Evolutionary conservation across 2,329 filamentous ascomycete genomes (phyloP).

Genomic region (Penicillium frequentans): DNA sequence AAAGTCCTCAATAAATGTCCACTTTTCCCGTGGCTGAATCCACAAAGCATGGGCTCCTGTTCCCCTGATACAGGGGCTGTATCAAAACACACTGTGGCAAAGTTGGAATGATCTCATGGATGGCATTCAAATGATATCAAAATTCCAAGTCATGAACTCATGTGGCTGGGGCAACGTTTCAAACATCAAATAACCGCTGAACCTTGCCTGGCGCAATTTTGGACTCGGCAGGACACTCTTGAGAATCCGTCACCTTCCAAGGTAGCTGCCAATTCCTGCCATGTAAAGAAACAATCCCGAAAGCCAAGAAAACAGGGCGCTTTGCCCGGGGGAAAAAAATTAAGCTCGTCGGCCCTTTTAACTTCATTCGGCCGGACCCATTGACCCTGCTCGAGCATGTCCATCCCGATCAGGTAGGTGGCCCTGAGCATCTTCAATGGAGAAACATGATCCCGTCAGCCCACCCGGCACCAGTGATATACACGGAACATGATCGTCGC

Average conservation of each 20-base stretch:
- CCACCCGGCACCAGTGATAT: constrained; percentile 9
- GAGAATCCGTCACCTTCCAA: background rate
- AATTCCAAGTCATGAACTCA: background rate
- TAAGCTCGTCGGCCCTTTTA: constrained; percentile 9
- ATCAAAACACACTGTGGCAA: constrained; percentile 10
- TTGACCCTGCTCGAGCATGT: background rate
- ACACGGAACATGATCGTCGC: constrained; percentile 19
- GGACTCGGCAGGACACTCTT: background rate
- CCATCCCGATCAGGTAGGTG: constrained; percentile 1
- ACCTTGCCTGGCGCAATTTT: background rate
- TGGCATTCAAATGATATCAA: background rate
- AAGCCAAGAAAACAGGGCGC: background rate
- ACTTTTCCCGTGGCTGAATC: constrained; percentile 2
- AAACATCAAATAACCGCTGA: background rate
- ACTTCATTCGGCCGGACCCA: background rate
- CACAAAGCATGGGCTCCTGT: background rate
- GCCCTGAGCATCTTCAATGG: background rate
- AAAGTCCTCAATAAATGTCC: constrained; percentile 2
- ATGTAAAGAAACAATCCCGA: background rate
- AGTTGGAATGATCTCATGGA: background rate
- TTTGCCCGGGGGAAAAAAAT: background rate
- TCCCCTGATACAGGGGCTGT: constrained; percentile 11
- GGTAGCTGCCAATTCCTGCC: background rate
- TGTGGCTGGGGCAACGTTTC: background rate
- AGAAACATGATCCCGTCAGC: constrained; percentile 13